These are phyloP conservation scores for Chytriomyces confervae DNA, from an alignment of 192 early-diverging fungal species.

Conservation along the genomic window DNA sequence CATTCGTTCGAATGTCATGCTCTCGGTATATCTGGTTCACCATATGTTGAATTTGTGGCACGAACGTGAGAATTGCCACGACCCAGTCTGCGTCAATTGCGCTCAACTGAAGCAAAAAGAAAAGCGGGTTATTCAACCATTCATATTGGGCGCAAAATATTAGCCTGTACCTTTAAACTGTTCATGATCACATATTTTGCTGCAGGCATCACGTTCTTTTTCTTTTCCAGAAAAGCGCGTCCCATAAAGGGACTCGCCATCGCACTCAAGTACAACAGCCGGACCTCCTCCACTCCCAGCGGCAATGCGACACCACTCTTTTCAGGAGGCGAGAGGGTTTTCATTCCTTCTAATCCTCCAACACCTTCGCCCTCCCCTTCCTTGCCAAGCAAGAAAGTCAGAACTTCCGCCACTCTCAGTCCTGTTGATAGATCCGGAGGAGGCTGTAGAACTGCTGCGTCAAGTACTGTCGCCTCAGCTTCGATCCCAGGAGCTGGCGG, in stretches of 20 bases:
- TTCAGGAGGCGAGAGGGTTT: background rate
- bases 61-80: background rate
- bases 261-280: constrained; percentile 36
- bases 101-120: constrained; percentile 24
- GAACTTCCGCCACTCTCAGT: constrained; percentile 13
- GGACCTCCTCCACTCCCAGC: constrained; percentile 25
- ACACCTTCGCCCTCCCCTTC: background rate
- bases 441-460: background rate
- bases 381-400: constrained; percentile 1
- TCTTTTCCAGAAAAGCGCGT: constrained; percentile 39
- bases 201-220: constrained; percentile 38
- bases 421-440: constrained; percentile 15
- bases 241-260: constrained; percentile 28
- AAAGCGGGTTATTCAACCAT: background rate
- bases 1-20: background rate
- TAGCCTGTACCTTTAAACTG: constrained; percentile 36
- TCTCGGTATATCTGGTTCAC: constrained; percentile 15
- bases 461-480: background rate
- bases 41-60: constrained; percentile 20
- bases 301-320: background rate
- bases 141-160: background rate
- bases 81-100: constrained; percentile 19
- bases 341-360: background rate
- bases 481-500: background rate
- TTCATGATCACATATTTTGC: constrained; percentile 40